Conservation (phyloP, 2,329 filamentous ascomycete species). For the Penicillium sp. region DNA sequence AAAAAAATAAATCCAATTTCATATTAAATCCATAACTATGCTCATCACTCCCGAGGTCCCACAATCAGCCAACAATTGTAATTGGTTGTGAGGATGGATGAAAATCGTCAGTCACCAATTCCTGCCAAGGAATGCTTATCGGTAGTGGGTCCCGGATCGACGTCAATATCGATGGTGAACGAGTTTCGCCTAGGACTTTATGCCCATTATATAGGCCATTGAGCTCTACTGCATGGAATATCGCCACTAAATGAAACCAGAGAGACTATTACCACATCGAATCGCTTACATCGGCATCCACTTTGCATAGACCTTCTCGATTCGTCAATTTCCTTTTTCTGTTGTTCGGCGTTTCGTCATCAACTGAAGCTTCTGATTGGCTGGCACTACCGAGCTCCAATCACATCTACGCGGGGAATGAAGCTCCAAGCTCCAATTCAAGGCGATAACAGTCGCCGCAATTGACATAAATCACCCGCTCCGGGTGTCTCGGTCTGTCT, state of each 20-base stretch:
- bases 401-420: constrained; percentile 21
- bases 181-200: too few relatives aligned
- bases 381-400: constrained; percentile 19
- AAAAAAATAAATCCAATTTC: too few relatives aligned
- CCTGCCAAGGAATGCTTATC: not conserved
- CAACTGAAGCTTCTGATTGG: constrained; percentile 18
- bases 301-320: constrained; percentile 22
- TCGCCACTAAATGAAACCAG: not conserved
- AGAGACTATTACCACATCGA: constrained; percentile 5
- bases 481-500: constrained; percentile 8
- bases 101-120: not conserved
- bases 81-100: not conserved
- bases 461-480: constrained; percentile 18
- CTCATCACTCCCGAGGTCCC: too few relatives aligned
- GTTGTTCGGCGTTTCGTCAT: constrained; percentile 17
- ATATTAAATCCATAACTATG: too few relatives aligned
- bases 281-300: not conserved
- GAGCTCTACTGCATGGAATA: too few relatives aligned
- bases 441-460: constrained; percentile 14
- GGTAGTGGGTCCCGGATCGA: too few relatives aligned
- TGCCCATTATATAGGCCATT: too few relatives aligned
- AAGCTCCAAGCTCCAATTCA: constrained; percentile 17
- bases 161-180: too few relatives aligned
- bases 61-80: too few relatives aligned
- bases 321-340: constrained; percentile 14